A percentile compares a stretch with the other conserved stretches of the same genome.
Evolutionary conservation across 176 grass and related monocot genomes (phyloP).

Genomic region (Raddia guianensis): DNA sequence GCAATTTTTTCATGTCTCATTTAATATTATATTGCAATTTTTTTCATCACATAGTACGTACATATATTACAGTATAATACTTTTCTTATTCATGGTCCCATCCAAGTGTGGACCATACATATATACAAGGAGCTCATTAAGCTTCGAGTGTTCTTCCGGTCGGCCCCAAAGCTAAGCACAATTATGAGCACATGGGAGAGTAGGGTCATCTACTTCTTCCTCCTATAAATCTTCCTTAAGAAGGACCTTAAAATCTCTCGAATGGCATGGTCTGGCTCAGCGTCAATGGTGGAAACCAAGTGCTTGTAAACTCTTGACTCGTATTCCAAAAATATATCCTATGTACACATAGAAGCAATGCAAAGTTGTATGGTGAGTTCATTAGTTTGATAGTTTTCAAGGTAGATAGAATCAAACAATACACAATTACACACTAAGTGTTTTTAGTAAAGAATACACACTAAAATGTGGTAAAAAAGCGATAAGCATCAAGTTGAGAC

Average conservation of each 20-base stretch:
- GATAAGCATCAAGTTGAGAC: not conserved
- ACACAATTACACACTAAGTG: too few species aligned
- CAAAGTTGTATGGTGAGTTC: not conserved
- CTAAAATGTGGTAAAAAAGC: too few species aligned
- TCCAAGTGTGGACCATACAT: not conserved
- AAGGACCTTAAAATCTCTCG: slow-evolving; percentile 62
- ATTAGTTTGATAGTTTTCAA: not conserved
- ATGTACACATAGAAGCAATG: not conserved
- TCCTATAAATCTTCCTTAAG: slow-evolving; percentile 67
- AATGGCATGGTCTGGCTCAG: slow-evolving; percentile 45
- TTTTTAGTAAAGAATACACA: too few species aligned
- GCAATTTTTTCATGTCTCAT: not conserved
- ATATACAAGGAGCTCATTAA: not conserved
- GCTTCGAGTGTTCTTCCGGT: not conserved
- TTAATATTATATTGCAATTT: not conserved
- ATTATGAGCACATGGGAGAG: not conserved
- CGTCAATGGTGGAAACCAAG: slow-evolving; percentile 58
- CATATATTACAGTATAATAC: not conserved
- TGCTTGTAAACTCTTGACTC: slow-evolving; percentile 64
- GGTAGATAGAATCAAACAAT: too few species aligned
- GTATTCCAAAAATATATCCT: slow-evolving; percentile 71
- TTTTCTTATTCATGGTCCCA: not conserved
- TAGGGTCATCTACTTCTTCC: slow-evolving; percentile 54
- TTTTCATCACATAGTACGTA: not conserved
- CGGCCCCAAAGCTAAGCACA: not conserved